A percentile compares a stretch with the other conserved stretches of the same genome.
phyloP scores from a whole-genome alignment of 116 monocot genomes.

The Papilionanthe hybrid region DNA sequence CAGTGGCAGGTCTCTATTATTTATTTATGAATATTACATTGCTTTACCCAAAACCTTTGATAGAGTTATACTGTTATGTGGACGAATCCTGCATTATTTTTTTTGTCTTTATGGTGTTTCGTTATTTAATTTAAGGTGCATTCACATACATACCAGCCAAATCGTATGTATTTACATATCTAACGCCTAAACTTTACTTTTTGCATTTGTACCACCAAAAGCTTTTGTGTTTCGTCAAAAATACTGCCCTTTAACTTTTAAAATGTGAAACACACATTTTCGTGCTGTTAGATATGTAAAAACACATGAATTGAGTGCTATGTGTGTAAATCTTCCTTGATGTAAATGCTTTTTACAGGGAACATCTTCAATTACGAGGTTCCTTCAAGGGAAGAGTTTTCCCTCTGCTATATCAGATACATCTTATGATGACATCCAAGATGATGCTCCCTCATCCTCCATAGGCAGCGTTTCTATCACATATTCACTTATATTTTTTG shows the following conservation, averaged over 20 bases:
- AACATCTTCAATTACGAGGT: conserved; percentile 61
- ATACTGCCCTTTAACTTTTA: no score
- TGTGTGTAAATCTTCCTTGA: not conserved
- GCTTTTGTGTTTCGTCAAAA: no score
- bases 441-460: conserved; percentile 10
- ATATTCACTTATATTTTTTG: not conserved
- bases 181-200: no score
- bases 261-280: no score
- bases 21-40: not conserved
- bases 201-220: no score
- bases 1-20: not conserved
- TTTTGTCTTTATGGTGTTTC: not conserved
- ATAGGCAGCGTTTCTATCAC: conserved; percentile 12
- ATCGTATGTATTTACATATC: no score
- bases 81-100: not conserved
- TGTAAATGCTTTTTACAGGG: conserved; percentile 32
- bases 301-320: no score
- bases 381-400: conserved; percentile 28
- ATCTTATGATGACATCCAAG: conserved; percentile 11
- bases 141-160: no score
- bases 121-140: not conserved
- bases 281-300: no score
- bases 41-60: not conserved
- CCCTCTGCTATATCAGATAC: conserved; percentile 24
- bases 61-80: not conserved